Conservation (phyloP, 345 rosid species). For the Acer saccharum region DNA sequence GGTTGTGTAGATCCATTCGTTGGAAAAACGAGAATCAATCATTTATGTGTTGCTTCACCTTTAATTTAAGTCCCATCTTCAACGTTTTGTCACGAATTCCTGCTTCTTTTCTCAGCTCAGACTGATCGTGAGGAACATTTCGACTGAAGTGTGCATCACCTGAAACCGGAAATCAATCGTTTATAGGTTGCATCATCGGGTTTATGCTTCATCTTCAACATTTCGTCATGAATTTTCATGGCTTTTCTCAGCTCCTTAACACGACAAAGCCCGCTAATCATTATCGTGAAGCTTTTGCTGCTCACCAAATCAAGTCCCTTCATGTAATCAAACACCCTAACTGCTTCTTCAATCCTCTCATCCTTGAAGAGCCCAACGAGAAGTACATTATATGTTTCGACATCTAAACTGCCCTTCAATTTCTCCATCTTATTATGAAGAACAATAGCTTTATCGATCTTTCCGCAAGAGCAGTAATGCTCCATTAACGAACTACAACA, state of each 20-base stretch:
- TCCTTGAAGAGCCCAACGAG: slow-evolving; percentile 47
- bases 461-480: slow-evolving; percentile 51
- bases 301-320: slow-evolving; percentile 34
- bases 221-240: slow-evolving; percentile 71
- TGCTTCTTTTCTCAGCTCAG: background rate
- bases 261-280: slow-evolving; percentile 55
- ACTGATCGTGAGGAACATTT: background rate
- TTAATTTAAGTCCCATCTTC: background rate
- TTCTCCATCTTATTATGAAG: slow-evolving; percentile 52
- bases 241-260: slow-evolving; percentile 61
- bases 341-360: slow-evolving; percentile 48
- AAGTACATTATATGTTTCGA: slow-evolving; percentile 47
- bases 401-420: slow-evolving; percentile 51
- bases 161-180: slow-evolving; percentile 57
- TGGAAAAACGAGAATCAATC: no score
- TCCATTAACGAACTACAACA: slow-evolving; percentile 49
- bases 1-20: background rate
- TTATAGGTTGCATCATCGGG: slow-evolving; percentile 60
- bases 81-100: background rate
- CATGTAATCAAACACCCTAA: slow-evolving; percentile 55
- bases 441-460: slow-evolving; percentile 50
- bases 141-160: slow-evolving; percentile 8
- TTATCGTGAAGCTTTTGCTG: slow-evolving; percentile 46
- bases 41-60: background rate
- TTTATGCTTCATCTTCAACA: slow-evolving; percentile 65